These are phyloP conservation scores for Acanthamoeba divionensis DNA, from an alignment of 208 protist genomes.

Conservation along the genomic window DNA sequence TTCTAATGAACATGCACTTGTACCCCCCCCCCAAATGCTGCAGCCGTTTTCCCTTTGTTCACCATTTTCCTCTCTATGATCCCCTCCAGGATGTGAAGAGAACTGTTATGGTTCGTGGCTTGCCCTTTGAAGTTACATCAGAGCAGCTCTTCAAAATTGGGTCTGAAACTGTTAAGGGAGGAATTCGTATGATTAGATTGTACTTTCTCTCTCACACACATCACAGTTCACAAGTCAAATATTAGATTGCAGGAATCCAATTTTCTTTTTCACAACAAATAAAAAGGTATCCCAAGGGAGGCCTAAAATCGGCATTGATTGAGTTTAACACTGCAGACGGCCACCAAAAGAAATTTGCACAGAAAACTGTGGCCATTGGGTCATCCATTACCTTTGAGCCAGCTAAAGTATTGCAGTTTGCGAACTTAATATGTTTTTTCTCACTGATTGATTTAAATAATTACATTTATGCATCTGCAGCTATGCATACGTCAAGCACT, in stretches of 20 bases:
- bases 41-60: not conserved
- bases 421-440: not conserved
- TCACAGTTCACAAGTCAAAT: too few relatives aligned
- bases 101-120: not conserved
- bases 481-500: not conserved
- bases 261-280: not conserved
- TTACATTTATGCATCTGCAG: too few relatives aligned
- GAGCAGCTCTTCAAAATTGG: not conserved
- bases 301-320: not conserved
- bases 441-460: not conserved
- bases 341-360: not conserved
- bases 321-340: not conserved
- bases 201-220: not conserved
- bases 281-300: not conserved
- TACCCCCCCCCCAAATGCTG: too few relatives aligned
- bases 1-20: too few relatives aligned
- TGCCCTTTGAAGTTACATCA: not conserved
- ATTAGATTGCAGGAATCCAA: not conserved
- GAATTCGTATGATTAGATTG: not conserved
- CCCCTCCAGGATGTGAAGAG: not conserved
- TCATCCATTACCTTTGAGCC: not conserved
- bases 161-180: not conserved
- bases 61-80: not conserved
- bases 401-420: not conserved
- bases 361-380: not conserved